Base-by-base conservation (phyloP, 106 monocot genomes). In the Apostasia ramifera region DNA sequence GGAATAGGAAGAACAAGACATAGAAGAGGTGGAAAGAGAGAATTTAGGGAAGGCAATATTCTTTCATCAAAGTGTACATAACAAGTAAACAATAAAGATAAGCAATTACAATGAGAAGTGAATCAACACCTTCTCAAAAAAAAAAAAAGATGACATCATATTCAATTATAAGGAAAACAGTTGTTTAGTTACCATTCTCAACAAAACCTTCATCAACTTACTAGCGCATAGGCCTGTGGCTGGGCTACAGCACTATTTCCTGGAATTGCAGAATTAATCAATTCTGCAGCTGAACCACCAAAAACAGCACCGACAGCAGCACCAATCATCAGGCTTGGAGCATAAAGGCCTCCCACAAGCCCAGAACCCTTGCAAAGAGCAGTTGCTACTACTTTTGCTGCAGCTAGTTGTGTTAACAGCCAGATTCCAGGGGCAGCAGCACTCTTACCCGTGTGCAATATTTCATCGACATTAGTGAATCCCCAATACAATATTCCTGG, bases 301-400 rank as follows among this genome's bases (percentile, higher is more conserved):
- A 99, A 99, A 60, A 99, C 98, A 75, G 98, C 98, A 69, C 98
- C 98, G 74, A 99, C 81, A 71, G 98, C 98, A 77, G 98, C 98
- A 74, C 98, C 98, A 76, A 99, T 83, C 98, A 99, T 99, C 72
- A 99, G 85, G 70, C 98, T 99, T 62, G 98, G 98, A 76, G 98
- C 98, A 88, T 99, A 99, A 63, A 99, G 87, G 15, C 98, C 98
- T 61, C 98, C 98, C 57, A 99, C 98, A 72, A 99, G 92, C 64
- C 98, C 93, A 68, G 98, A 99, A 54, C 98, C 93, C 60, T 93
- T 99, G 80, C 98, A 99, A 12, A 99, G 85, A 73, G 98, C 93
- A 73, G 98, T 99, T 55, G 98, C 93, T 44, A 99, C 85, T 63
- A 99, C 90, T 83, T 99, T 99, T 66, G 93, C 92, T 10, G 66